Percentiles rank a stretch among this genome's conserved stretches.
Evolutionary conservation across 768 basidiomycete species (phyloP).

Genomic region (Imleria badia): DNA sequence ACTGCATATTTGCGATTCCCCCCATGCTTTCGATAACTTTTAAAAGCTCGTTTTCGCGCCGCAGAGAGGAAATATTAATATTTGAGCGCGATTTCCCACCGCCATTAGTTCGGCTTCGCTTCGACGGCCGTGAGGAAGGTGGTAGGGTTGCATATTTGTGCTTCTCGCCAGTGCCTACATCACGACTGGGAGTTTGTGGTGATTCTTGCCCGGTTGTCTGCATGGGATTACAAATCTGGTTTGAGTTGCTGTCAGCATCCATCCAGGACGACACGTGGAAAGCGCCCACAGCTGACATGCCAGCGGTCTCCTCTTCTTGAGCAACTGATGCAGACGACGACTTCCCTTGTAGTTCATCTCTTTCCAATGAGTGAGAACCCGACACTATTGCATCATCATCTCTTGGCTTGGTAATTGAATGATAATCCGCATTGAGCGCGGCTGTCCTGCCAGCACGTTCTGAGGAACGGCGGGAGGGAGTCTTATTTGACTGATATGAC

Average conservation of each 20-base stretch:
- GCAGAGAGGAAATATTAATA: conserved; percentile 73
- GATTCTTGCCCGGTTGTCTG: background rate
- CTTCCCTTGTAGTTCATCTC: background rate
- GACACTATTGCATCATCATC: background rate
- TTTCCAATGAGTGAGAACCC: background rate
- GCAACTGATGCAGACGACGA: background rate
- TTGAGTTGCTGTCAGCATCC: background rate
- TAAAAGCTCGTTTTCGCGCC: conserved; percentile 78
- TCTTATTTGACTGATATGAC: background rate
- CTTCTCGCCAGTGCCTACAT: conserved; percentile 10
- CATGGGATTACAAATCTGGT: background rate
- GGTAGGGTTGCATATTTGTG: conserved; percentile 8
- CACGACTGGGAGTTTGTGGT: background rate
- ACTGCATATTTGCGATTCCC: conserved; percentile 64
- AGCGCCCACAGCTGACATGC: conserved; percentile 2
- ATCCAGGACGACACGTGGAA: background rate
- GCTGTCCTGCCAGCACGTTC: conserved; percentile 3
- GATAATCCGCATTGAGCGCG: background rate
- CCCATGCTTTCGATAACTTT: conserved; percentile 63
- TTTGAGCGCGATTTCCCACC: conserved; percentile 31
- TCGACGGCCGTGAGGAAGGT: conserved; percentile 17
- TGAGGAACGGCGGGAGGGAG: background rate
- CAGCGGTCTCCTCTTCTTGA: background rate
- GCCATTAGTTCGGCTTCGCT: conserved; percentile 20
- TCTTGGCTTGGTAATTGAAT: background rate